Base-by-base conservation (phyloP, 192 early-diverging fungal genomes). In the Mortierella hygrophila region DNA sequence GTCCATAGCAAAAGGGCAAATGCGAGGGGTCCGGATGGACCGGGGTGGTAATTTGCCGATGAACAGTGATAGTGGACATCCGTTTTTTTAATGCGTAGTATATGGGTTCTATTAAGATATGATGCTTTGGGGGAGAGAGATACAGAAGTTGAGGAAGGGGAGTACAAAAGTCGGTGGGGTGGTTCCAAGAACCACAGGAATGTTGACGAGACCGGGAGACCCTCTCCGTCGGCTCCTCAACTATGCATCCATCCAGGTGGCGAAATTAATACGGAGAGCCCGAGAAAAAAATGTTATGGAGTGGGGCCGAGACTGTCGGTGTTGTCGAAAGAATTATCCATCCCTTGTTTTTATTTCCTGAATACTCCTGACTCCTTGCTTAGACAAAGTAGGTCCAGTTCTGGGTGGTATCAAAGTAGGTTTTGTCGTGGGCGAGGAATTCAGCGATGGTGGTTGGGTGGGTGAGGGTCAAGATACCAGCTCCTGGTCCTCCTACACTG, bases 401-500 rank as follows among this genome's bases (percentile, higher is more conserved):
- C 26, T 70, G 74, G 0, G 54, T 72, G 26, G 63, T 32, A 40
- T 80, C 79, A 60, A 86, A 76, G 44, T 54, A 77, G 26, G 84
- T 2, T 49, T 57, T 80, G 11, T 81, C 84, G n/a, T 70, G 75
- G 4, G 79, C 52, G 71, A 86, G 60, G 42, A 86, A 86, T 76
- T 86, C 84, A 0, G 23, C 40, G 38, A 86, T 78, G 21, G 84
- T n/a, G 0, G 71, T 86, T 26, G 82, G 49, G 1, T 52, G 74
- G 35, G 82, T 81, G 2, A 81, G 52, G 6, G 74, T 70, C n/a
- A 85, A 41, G 7, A 93, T 73, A 6, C 79, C 60, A 6, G 93
- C 94, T 75, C 95, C 95, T 21, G 85, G 73, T 20, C 95, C 93
- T 38, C 94, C 97, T 21, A 97, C 94, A 10, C 77, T 85, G 4